Evolutionary conservation across 768 basidiomycete genomes (phyloP).

Genomic region (Tulasnella sp.): DNA sequence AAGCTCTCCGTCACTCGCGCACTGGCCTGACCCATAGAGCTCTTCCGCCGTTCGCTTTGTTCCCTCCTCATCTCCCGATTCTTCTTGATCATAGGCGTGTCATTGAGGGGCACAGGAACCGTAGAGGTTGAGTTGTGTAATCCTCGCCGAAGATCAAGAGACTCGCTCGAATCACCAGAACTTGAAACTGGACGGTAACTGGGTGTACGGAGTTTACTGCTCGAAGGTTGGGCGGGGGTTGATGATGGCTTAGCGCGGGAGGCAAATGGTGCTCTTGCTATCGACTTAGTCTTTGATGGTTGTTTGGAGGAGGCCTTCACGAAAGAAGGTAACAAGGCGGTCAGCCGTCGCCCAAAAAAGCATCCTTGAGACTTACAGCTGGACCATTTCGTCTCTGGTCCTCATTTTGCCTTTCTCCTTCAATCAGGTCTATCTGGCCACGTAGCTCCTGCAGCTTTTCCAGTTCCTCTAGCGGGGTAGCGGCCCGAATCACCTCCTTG

Average conservation of each 20-base stretch:
- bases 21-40: constrained; percentile 21
- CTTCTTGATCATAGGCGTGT: constrained; percentile 26
- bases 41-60: constrained; percentile 24
- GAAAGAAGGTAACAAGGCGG: not conserved
- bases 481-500: not conserved
- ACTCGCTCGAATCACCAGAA: not conserved
- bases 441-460: not conserved
- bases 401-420: not conserved
- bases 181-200: not conserved
- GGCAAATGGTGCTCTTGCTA: not conserved
- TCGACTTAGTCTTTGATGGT: not conserved
- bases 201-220: not conserved
- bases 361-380: not conserved
- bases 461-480: constrained; percentile 1
- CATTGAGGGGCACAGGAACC: constrained; percentile 14
- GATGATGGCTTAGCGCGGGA: not conserved
- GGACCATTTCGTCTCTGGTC: not conserved
- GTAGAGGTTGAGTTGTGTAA: constrained; percentile 10
- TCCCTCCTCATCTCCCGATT: constrained; percentile 26
- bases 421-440: constrained; percentile 3
- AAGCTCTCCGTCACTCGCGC: constrained; percentile 28
- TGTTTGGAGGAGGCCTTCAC: not conserved
- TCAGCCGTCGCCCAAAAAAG: not conserved
- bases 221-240: not conserved
- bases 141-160: not conserved